Conservation (phyloP, 2,329 filamentous ascomycete species). For the Fusarium duplospermum region DNA sequence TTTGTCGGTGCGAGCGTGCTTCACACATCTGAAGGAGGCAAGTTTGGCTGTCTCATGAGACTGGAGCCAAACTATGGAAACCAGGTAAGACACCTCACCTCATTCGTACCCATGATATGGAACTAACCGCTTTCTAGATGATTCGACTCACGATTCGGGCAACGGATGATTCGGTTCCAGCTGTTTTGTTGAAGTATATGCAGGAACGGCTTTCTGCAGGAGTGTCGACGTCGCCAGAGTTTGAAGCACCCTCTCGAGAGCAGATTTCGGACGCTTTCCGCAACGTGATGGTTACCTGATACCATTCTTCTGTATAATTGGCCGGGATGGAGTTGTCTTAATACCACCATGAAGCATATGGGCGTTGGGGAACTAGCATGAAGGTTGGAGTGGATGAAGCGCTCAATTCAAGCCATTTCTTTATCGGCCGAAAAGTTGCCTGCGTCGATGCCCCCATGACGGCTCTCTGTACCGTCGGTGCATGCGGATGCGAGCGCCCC, state of each 20-base stretch:
- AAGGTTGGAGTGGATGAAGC: conserved; percentile 38
- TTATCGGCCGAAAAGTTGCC: conserved; percentile 33
- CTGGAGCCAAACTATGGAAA: conserved; percentile 94
- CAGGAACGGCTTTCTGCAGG: conserved; percentile 79
- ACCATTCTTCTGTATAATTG: conserved; percentile 40
- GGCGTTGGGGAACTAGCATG: conserved; percentile 48
- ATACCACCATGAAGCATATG: conserved; percentile 46
- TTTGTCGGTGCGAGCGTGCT: conserved; percentile 90
- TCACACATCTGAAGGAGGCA: conserved; percentile 85
- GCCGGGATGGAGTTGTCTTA: conserved; percentile 42
- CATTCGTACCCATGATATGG: neutral
- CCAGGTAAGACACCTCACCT: conserved; percentile 73
- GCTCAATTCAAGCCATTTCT: conserved; percentile 36
- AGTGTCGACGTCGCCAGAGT: conserved; percentile 53
- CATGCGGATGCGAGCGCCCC: conserved; percentile 16
- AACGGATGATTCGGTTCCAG: conserved; percentile 89
- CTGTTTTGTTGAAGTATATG: conserved; percentile 85
- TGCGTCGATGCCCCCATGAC: conserved; percentile 16
- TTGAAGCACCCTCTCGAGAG: conserved; percentile 56
- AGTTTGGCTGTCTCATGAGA: conserved; percentile 92
- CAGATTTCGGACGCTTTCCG: conserved; percentile 68
- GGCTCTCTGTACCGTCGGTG: conserved; percentile 16
- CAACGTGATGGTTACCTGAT: conserved; percentile 64
- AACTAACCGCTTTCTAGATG: conserved; percentile 71
- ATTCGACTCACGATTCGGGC: conserved; percentile 93